A percentile compares a stretch with the other conserved stretches of the same genome.
These are phyloP conservation scores for Acacia crassicarpa DNA, from an alignment of 306 rosid species.

Conservation along the genomic window DNA sequence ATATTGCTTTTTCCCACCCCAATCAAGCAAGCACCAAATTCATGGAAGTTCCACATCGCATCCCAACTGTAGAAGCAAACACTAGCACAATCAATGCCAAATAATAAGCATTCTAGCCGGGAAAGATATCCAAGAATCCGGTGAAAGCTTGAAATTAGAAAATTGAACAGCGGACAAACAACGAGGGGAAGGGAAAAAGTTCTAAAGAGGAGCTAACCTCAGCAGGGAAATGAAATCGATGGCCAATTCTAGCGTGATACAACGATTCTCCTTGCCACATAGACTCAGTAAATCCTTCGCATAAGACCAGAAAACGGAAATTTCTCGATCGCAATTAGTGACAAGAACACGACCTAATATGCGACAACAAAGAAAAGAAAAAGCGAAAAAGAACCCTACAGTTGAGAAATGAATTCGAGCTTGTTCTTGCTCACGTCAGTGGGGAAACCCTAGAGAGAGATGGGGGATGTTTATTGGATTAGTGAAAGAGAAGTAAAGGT, in stretches of 20 bases:
- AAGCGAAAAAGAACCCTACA: conserved; percentile 27
- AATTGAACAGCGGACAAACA: conserved; percentile 5
- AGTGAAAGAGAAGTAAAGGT: conserved; percentile 16
- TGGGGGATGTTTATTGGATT: conserved; percentile 19
- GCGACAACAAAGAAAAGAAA: not conserved
- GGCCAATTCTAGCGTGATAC: conserved; percentile 21
- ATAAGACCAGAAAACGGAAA: conserved; percentile 16
- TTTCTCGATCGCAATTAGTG: conserved; percentile 26
- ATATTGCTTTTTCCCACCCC: conserved; percentile 18
- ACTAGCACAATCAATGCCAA: conserved; percentile 12
- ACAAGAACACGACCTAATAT: not conserved
- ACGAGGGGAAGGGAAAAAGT: not conserved
- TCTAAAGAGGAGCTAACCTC: conserved; percentile 42
- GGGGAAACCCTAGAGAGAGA: conserved; percentile 56
- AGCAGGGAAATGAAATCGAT: conserved; percentile 31
- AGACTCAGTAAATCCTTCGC: not conserved
- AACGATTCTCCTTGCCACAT: conserved; percentile 17
- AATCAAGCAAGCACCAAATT: conserved; percentile 23
- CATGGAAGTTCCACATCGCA: not conserved
- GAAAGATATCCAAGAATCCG: conserved; percentile 34
- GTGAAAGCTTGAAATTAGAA: conserved; percentile 16
- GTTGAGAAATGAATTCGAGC: not conserved
- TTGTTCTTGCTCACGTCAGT: conserved; percentile 27
- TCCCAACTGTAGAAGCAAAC: conserved; percentile 22
- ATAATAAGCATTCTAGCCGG: conserved; percentile 22